Base-by-base conservation (phyloP, 2,329 filamentous ascomycete genomes). In the Alternaria sp. region DNA sequence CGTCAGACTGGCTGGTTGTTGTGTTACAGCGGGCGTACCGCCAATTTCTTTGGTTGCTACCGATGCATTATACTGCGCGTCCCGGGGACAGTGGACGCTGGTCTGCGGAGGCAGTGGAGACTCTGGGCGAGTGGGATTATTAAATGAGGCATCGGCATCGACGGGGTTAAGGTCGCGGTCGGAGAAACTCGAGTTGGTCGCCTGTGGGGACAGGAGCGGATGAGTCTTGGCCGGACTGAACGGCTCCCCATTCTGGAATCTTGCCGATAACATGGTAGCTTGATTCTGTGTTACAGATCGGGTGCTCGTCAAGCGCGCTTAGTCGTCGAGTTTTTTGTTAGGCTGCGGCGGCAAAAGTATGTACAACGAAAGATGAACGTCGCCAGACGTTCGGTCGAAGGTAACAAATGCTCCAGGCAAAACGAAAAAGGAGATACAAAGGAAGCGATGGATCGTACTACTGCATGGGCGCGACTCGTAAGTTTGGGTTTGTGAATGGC, bases 221-320 rank as follows among this genome's bases (percentile, higher is more conserved):
- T 74, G 73, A 52, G 76, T 66, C 61, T 70, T 72, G 42, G 72
- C 71, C 61, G 74, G 69, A 63, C 67, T 68, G 55, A 70, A 73
- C 65, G 72, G 72, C 66, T 73, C 72, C 68, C 67, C 72, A 68
- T 65, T 61, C 54, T 60, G 61, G 65, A 54, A 60, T 44, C 54
- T 58, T 5, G 55, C 61, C 46, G 65, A 54, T 56, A 72, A 67
- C 68, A 74, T 74, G 41, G 57, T 67, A 53, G 57, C 45, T 40
- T 31, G 11, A 33, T 23, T 40, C 5, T 34, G 41, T 31, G 24
- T 50, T 50, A 24, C 6, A 49, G 39, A 31, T 44, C 31, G 10
- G 28, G 51, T 21, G 41, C 33, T 21, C 31, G 44, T 24, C 24
- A 34, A 48, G 29, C 31, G 44, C 44, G 44, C 44, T 41, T 29